Conservation (phyloP, 306 rosid species). For the Citrullus mucosospermus region DNA sequence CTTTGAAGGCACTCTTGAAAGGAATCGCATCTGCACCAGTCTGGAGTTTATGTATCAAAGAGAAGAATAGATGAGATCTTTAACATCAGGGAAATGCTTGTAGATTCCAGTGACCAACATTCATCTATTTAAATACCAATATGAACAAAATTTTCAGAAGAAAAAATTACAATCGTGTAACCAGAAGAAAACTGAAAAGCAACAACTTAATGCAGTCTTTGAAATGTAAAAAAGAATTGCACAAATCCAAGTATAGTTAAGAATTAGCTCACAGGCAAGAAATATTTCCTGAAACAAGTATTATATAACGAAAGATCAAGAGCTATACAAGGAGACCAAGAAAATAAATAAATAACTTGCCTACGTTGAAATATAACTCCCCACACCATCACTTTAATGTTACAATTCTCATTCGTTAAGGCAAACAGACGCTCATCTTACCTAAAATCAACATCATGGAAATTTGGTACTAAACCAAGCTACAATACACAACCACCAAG, state of each 20-base stretch:
- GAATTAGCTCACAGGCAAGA: background rate
- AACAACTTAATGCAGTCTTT: background rate
- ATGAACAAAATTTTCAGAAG: background rate
- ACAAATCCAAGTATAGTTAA: background rate
- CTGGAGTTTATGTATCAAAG: slow-evolving; percentile 29
- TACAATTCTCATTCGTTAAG: background rate
- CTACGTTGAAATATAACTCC: background rate
- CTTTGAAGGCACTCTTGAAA: slow-evolving; percentile 67
- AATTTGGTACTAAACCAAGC: background rate
- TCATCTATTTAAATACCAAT: background rate
- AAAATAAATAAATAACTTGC: background rate
- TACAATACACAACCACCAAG: background rate
- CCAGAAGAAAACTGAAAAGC: background rate
- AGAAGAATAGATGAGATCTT: slow-evolving; percentile 16
- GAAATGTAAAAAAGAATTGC: background rate
- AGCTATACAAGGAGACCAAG: background rate
- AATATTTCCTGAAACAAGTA: background rate
- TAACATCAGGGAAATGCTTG: background rate
- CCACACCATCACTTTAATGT: background rate
- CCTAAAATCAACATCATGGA: background rate
- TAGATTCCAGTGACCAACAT: slow-evolving; percentile 7
- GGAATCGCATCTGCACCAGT: slow-evolving; percentile 76
- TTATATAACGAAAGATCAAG: background rate
- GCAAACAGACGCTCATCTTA: background rate
- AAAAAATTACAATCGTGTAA: background rate